Evolutionary conservation across 1,284 basidiomycete genomes (phyloP), one percentile per base, ranked within the genome.

Genomic region (Sporisorium iseilematis-ciliati): DNA sequence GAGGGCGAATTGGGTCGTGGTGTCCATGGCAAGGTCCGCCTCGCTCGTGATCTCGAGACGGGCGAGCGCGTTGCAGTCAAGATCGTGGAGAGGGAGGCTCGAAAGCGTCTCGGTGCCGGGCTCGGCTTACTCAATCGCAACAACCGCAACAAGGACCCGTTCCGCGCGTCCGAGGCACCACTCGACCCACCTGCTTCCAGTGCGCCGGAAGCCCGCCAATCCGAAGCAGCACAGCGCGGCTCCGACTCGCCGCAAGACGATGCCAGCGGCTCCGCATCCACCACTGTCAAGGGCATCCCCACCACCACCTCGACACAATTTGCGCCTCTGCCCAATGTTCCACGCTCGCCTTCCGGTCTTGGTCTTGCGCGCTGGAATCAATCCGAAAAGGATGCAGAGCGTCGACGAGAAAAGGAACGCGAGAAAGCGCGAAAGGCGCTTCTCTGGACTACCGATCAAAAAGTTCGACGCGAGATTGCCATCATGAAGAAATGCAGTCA

Each of bases 401-500:
- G 73, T 23, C 58, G 69, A 40, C 60, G 65, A 18, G 72, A 76
- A 56, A 79, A 80, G 70, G 80, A 80, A 42, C 65, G 65, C 18
- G 79, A 78, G 41, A 73, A 59, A 49, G 69, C 75, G 1, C 52
- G 75, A 35, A 80, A 77, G 52, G 70, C 73, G 33, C 72, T 81
- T n/a, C 69, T 82, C 12, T 80, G 76, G 78, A 79, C 82, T 2
- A 84, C 83, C 11, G 83, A 85, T 51, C 75, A 83, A 43, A 84
- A 84, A 33, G 79, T 85, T 25, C 67, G 73, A 33, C 74, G 83
- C 12, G 84, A 99, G 87, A 97, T 99, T 72, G 96, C 95, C 6
- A 96, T 99, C 85, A 95, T 99, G 92, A 97, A 97, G 87, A 95
- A 97, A 83, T 83, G 81, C 82, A 88, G 91, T 66, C 95, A 99